These are phyloP conservation scores for Tricholoma terreum DNA, from an alignment of 768 basidiomycete genomes.

Conservation along the genomic window DNA sequence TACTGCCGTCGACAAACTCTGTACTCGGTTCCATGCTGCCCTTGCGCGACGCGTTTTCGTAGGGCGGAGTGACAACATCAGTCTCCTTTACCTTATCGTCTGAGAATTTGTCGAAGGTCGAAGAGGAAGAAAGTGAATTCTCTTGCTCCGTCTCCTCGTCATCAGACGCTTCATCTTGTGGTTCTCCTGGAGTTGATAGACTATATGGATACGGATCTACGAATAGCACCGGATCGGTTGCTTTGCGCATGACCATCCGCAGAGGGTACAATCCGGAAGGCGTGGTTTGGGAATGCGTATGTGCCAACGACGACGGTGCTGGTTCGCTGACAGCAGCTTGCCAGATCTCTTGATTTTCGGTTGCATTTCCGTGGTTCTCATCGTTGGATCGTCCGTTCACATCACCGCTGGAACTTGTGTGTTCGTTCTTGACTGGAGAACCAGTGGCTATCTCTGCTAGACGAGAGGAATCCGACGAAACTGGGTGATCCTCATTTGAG, in stretches of 20 bases:
- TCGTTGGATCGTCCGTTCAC: neutral
- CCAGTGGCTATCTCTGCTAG: neutral
- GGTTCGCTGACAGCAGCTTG: neutral
- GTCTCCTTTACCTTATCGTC: conserved; percentile 13
- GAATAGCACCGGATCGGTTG: conserved; percentile 32
- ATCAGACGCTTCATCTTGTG: conserved; percentile 15
- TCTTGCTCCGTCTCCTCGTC: conserved; percentile 24
- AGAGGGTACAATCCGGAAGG: conserved; percentile 4
- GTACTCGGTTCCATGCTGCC: neutral
- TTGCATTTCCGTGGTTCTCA: neutral
- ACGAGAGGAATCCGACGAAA: neutral
- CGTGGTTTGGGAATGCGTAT: neutral
- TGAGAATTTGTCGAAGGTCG: conserved; percentile 21
- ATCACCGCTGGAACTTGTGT: neutral
- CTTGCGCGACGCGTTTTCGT: neutral
- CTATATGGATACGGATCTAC: conserved; percentile 47
- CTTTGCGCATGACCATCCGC: conserved; percentile 14
- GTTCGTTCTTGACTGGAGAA: neutral
- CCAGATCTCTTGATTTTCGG: neutral
- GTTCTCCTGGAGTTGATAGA: conserved; percentile 38
- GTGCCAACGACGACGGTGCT: neutral
- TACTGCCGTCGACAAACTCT: neutral
- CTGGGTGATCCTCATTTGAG: neutral
- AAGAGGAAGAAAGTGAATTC: conserved; percentile 30
- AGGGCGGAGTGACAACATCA: neutral